Conservation (phyloP, 805 yeast genomes). For the Saccharomycopsis olivae region DNA sequence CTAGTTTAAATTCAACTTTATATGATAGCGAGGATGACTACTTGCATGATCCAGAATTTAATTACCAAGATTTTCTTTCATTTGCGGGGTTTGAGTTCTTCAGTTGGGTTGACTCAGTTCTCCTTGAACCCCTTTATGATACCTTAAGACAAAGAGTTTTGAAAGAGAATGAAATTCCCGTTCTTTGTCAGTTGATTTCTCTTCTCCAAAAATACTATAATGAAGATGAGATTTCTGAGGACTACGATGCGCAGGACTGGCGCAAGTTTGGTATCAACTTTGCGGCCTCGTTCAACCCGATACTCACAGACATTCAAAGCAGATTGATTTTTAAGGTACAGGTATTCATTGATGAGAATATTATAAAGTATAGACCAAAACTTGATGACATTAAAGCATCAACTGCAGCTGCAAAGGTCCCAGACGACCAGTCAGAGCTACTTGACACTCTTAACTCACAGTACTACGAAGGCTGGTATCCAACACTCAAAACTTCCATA, state of each 20-base stretch:
- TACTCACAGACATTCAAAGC: slow-evolving; percentile 67
- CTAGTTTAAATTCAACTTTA: background rate
- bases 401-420: background rate
- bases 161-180: slow-evolving; percentile 56
- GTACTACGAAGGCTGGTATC: slow-evolving; percentile 40
- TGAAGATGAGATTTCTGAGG: slow-evolving; percentile 20
- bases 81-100: slow-evolving; percentile 28
- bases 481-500: slow-evolving; percentile 62
- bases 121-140: slow-evolving; percentile 75
- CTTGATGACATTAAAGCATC: slow-evolving; percentile 49
- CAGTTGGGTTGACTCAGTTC: slow-evolving; percentile 42
- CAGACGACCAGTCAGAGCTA: background rate
- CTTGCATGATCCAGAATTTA: slow-evolving; percentile 15
- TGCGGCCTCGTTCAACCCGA: slow-evolving; percentile 57
- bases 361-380: slow-evolving; percentile 55
- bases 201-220: slow-evolving; percentile 51
- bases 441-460: background rate
- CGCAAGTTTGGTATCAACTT: slow-evolving; percentile 29
- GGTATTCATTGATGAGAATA: slow-evolving; percentile 55
- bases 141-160: slow-evolving; percentile 53
- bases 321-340: slow-evolving; percentile 74
- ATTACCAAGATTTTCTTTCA: slow-evolving; percentile 8
- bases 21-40: slow-evolving; percentile 7
- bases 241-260: slow-evolving; percentile 22
- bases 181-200: slow-evolving; percentile 66